These are phyloP conservation scores for Parietichytrium sp. DNA, from an alignment of 108 stramenopile genomes.

Conservation along the genomic window DNA sequence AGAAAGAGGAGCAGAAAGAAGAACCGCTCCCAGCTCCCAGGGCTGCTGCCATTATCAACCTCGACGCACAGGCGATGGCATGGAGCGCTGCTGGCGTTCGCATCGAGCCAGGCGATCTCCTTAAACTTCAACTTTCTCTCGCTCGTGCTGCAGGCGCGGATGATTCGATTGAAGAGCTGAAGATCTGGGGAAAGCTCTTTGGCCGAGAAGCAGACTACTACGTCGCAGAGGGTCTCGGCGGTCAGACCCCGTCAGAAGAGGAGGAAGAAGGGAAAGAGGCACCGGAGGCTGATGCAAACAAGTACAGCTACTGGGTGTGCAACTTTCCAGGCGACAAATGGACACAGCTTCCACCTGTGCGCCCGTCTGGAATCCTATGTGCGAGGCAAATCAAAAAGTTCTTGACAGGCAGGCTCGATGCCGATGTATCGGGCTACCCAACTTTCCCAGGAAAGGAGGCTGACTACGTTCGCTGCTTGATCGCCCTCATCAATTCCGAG, in stretches of 20 bases:
- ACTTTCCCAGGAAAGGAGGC: slow-evolving; percentile 63
- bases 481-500: slow-evolving; percentile 61
- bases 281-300: slow-evolving; percentile 60
- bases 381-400: slow-evolving; percentile 52
- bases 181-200: slow-evolving; percentile 57
- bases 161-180: slow-evolving; percentile 47
- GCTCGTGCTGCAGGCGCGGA: slow-evolving; percentile 48
- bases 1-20: slow-evolving; percentile 48
- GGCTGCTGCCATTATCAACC: slow-evolving; percentile 47
- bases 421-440: slow-evolving; percentile 57
- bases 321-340: slow-evolving; percentile 45
- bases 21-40: slow-evolving; percentile 50
- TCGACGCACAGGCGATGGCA: background rate
- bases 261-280: slow-evolving; percentile 52
- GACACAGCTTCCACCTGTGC: slow-evolving; percentile 59
- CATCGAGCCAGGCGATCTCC: slow-evolving; percentile 6
- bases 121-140: slow-evolving; percentile 55
- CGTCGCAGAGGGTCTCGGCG: slow-evolving; percentile 51
- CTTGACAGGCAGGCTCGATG: slow-evolving; percentile 59
- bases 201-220: slow-evolving; percentile 52
- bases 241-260: slow-evolving; percentile 46
- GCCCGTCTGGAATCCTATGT: slow-evolving; percentile 50
- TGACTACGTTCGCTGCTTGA: slow-evolving; percentile 54
- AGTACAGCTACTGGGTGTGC: slow-evolving; percentile 61
- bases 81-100: slow-evolving; percentile 42